phyloP scores from a whole-genome alignment of 148 eudicot genomes.

The Cornus kousa region DNA sequence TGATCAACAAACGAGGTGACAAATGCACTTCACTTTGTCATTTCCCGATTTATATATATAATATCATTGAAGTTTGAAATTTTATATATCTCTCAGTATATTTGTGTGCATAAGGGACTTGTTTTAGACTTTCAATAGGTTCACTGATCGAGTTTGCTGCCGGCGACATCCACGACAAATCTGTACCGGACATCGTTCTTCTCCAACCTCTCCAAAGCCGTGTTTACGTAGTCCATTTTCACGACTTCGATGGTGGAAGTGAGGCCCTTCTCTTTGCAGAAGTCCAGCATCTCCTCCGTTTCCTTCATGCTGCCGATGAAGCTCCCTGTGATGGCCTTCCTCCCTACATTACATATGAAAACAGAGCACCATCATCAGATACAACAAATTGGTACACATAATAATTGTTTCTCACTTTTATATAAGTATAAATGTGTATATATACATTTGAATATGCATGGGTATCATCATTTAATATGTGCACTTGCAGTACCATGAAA shows the following conservation, averaged over 20 bases:
- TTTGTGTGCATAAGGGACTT: background rate
- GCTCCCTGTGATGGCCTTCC: slow-evolving; percentile 80
- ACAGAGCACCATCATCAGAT: background rate
- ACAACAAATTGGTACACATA: background rate
- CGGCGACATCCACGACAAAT: slow-evolving; percentile 81
- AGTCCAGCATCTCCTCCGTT: slow-evolving; percentile 72
- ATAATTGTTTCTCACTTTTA: no score
- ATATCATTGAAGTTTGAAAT: background rate
- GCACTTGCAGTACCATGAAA: no score
- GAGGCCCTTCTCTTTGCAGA: slow-evolving; percentile 68
- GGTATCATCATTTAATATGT: no score
- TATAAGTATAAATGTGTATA: no score
- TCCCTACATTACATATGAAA: slow-evolving; percentile 39
- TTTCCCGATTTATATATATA: no score
- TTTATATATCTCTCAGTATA: background rate
- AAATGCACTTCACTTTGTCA: no score
- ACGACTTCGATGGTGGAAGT: slow-evolving; percentile 72
- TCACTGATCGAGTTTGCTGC: slow-evolving; percentile 52
- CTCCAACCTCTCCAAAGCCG: slow-evolving; percentile 81
- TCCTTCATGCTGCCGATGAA: slow-evolving; percentile 92
- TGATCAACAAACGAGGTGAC: no score
- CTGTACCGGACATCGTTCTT: slow-evolving; percentile 90
- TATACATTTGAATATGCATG: no score
- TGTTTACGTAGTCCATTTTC: slow-evolving; percentile 80
- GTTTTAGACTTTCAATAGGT: background rate